Base-by-base conservation (phyloP, 495 filamentous ascomycete species). In the Hypoxylon cercidicola region DNA sequence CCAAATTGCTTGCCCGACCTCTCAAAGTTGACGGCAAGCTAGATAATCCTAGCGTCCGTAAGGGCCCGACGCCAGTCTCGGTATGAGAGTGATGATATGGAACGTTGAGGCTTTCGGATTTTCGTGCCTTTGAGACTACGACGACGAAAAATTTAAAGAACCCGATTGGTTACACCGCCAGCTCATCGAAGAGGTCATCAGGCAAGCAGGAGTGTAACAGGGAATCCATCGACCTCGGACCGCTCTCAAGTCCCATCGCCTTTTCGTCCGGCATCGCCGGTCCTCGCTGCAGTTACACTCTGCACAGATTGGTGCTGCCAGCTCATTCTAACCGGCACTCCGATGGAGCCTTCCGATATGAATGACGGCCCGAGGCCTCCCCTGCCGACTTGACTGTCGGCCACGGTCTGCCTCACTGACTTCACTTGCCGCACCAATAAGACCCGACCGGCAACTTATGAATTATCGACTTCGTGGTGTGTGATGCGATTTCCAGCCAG, bases 301-400 rank as follows among this genome's bases (percentile, higher is more conserved):
- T 64, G 68, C 53, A n/a, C 50, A 8, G 64, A 60, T 7, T 68
- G 62, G 44, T 68, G 25, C 18, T 64, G 68, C 57, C 6, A 8
- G 16, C 57, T 52, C 13, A 45, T 37, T 18, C 48, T 47, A 1
- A 60, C 47, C 11, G 47, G 47, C 9, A 19, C n/a, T 13, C 58
- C 49, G 18, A 44, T 16, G 15, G 40, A 44, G n/a, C 40, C 40
- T n/a, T 10, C 40, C 40, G 40, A 44, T 10, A 6, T 19, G n/a
- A 2, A 2, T 16, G 19, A 44, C 10, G 40, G 40, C 40, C 40
- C 40, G 40, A 21, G 7, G 19, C 18, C 18, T 21, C 41, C 41
- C 7, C 10, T 45, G 7, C 41, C 41, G 41, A 45, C 41, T 20
- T 16, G 21, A 11, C 18, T 4, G 5, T 16, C 41, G 8, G 41